Evolutionary conservation across 2,329 filamentous ascomycete species (phyloP).

Genomic region (Talaromyces pinophilus): DNA sequence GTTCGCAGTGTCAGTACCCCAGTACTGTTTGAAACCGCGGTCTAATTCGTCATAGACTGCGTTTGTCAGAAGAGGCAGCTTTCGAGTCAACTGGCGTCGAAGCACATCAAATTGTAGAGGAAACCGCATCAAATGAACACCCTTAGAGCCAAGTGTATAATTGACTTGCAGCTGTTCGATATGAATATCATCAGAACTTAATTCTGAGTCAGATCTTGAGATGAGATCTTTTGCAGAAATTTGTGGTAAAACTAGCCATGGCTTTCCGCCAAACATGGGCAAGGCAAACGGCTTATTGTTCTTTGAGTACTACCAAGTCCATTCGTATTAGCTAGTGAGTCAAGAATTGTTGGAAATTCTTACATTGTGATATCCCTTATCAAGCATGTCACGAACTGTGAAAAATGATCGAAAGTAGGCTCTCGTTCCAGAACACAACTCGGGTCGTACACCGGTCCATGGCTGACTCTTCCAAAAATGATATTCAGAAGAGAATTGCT

Average conservation of each 20-base stretch:
- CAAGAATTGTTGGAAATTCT: neutral
- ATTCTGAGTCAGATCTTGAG: slow-evolving; percentile 11
- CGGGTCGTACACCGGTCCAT: neutral
- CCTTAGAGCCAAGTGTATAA: slow-evolving; percentile 9
- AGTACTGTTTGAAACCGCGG: neutral
- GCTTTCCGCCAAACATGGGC: slow-evolving; percentile 10
- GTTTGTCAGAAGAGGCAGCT: slow-evolving; percentile 5
- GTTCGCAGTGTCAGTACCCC: neutral
- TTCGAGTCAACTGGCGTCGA: slow-evolving; percentile 9
- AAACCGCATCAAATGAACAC: slow-evolving; percentile 5
- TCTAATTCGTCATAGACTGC: slow-evolving; percentile 11
- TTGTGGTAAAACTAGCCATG: slow-evolving; percentile 6
- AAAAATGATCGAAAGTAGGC: slow-evolving; percentile 12
- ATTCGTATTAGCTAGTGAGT: neutral
- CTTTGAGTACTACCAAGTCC: neutral
- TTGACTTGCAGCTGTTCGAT: slow-evolving; percentile 9
- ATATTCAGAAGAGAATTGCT: neutral
- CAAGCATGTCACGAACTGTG: slow-evolving; percentile 10
- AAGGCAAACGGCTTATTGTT: neutral
- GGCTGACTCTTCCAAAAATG: neutral
- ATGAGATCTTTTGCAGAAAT: slow-evolving; percentile 10
- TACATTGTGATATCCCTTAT: slow-evolving; percentile 9
- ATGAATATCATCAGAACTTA: slow-evolving; percentile 7
- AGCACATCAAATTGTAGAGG: slow-evolving; percentile 13
- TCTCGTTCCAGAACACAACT: neutral